phyloP scores from a whole-genome alignment of 1,284 basidiomycete species.

The Trametes pubescens region DNA sequence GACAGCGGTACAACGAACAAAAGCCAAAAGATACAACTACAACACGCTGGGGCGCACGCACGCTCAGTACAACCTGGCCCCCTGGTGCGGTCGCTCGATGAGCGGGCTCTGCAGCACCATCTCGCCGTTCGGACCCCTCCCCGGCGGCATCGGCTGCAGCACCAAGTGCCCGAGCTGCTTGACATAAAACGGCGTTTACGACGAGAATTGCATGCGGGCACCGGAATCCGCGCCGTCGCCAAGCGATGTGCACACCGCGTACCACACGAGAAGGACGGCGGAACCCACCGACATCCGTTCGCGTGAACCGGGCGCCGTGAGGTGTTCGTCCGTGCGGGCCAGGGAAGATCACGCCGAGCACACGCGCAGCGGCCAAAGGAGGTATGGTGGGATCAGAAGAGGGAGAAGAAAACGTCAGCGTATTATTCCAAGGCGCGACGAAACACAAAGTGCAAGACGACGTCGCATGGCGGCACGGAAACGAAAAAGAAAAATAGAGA shows the following conservation, averaged over 20 bases:
- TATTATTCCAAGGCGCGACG: not conserved
- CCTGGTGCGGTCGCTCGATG: constrained; percentile 10
- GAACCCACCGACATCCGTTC: constrained; percentile 22
- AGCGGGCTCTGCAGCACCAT: constrained; percentile 7
- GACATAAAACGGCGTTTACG: not conserved
- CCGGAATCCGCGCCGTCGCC: constrained; percentile 14
- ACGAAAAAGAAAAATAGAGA: not conserved
- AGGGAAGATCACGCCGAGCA: not conserved
- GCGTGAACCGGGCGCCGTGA: not conserved
- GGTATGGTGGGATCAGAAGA: not conserved
- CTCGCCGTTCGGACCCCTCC: not conserved
- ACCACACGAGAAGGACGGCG: constrained; percentile 5
- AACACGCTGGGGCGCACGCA: not conserved
- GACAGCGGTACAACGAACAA: not conserved
- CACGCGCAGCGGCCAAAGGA: not conserved
- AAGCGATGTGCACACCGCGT: constrained; percentile 10
- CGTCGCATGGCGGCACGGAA: not conserved
- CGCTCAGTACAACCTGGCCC: not conserved
- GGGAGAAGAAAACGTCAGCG: constrained; percentile 11
- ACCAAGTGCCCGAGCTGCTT: constrained; percentile 19
- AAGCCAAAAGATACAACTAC: constrained; percentile 1
- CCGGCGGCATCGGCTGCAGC: constrained; percentile 13
- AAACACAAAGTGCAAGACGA: not conserved
- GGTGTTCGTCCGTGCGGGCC: not conserved
- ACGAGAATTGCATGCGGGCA: constrained; percentile 7